Conservation (phyloP, 2,329 filamentous ascomycete species). For the Ceratocystis colombiana region DNA sequence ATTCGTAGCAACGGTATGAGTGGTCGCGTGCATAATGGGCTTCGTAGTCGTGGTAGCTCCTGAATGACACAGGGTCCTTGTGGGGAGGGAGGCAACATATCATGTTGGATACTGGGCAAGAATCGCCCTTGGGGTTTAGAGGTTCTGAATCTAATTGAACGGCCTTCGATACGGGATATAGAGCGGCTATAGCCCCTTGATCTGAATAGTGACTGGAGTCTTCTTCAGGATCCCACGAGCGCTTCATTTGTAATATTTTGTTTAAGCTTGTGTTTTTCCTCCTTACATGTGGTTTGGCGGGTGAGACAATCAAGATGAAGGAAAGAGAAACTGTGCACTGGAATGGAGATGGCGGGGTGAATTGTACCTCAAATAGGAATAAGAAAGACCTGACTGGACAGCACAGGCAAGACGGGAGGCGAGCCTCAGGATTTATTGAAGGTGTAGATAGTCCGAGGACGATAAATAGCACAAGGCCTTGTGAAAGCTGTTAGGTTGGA, state of each 20-base stretch:
- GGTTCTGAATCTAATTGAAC: conserved; percentile 46
- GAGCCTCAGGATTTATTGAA: neutral
- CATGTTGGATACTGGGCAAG: conserved; percentile 46
- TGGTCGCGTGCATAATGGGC: conserved; percentile 74
- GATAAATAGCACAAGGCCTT: neutral
- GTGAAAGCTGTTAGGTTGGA: neutral
- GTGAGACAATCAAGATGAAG: conserved; percentile 2
- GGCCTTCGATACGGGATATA: conserved; percentile 40
- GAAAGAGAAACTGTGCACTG: conserved; percentile 5
- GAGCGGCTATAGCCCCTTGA: conserved; percentile 11
- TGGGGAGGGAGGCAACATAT: conserved; percentile 76
- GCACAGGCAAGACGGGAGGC: too few species aligned
- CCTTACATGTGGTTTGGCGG: conserved; percentile 1
- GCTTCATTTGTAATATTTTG: conserved; percentile 43
- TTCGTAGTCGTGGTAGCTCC: conserved; percentile 71
- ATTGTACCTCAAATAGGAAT: conserved; percentile 19
- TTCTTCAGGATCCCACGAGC: conserved; percentile 51
- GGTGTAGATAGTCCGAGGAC: neutral
- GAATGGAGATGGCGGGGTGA: conserved; percentile 16
- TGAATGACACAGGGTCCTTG: conserved; percentile 57
- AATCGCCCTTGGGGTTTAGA: conserved; percentile 30
- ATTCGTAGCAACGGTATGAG: conserved; percentile 74
- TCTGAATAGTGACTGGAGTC: conserved; percentile 9
- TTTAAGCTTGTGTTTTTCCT: conserved; percentile 22
- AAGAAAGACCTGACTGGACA: neutral